Evolutionary conservation across 2,329 filamentous ascomycete species (phyloP).

Genomic region (Alternaria burnsii): DNA sequence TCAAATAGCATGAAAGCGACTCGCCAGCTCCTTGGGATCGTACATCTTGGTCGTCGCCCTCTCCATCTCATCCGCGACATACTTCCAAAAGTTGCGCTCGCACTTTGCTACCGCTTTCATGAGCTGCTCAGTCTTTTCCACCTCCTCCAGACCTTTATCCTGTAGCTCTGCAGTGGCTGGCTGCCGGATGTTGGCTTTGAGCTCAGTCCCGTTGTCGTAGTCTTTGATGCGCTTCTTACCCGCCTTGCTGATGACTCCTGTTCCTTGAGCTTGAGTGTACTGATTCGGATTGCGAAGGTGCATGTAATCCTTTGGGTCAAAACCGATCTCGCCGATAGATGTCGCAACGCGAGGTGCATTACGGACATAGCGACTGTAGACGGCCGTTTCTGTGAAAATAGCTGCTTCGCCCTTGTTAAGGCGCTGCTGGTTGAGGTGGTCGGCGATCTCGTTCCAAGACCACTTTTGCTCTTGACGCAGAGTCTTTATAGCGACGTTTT

Average conservation of each 20-base stretch:
- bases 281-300: conserved; percentile 36
- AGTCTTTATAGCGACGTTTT: conserved; percentile 44
- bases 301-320: conserved; percentile 46
- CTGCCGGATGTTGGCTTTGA: conserved; percentile 35
- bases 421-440: conserved; percentile 37
- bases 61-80: conserved; percentile 46
- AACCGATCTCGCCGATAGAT: conserved; percentile 34
- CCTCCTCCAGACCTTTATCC: conserved; percentile 25
- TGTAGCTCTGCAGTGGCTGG: neutral
- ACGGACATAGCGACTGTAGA: conserved; percentile 51
- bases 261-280: conserved; percentile 9
- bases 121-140: conserved; percentile 34
- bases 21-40: conserved; percentile 28
- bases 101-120: conserved; percentile 41
- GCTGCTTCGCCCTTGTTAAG: conserved; percentile 20
- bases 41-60: conserved; percentile 32
- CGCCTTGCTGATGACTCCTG: conserved; percentile 16
- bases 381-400: conserved; percentile 38
- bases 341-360: conserved; percentile 36
- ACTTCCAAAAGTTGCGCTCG: conserved; percentile 42
- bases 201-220: conserved; percentile 30
- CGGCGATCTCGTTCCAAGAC: conserved; percentile 41
- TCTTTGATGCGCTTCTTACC: conserved; percentile 37
- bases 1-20: conserved; percentile 25
- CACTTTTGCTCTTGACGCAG: conserved; percentile 39